A percentile compares a stretch with the other conserved stretches of the same genome.
Conservation (phyloP, 345 rosid species). For the Nasturtium officinale region DNA sequence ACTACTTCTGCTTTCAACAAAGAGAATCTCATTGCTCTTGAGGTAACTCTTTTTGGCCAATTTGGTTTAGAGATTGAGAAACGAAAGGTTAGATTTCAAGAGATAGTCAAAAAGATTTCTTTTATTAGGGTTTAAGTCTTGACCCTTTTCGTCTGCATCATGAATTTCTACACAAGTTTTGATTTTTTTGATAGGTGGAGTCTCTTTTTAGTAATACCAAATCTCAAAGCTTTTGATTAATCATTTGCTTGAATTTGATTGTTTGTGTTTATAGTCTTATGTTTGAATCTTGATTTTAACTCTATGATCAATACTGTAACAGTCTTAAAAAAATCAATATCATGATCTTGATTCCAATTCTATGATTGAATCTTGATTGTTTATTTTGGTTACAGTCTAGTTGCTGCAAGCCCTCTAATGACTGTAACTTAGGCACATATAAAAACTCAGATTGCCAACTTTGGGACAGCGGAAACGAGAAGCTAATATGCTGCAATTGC, state of each 20-base stretch:
- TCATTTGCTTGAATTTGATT: background rate
- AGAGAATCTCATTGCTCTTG: conserved; percentile 51
- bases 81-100: background rate
- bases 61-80: background rate
- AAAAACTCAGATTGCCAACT: conserved; percentile 59
- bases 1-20: conserved; percentile 36
- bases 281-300: too few species aligned
- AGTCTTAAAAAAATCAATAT: too few species aligned
- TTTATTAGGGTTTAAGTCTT: conserved; percentile 6
- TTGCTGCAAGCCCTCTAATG: conserved; percentile 87
- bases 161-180: background rate
- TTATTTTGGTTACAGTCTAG: conserved; percentile 61
- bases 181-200: background rate
- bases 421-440: conserved; percentile 52
- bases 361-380: conserved; percentile 8
- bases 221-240: background rate
- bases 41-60: conserved; percentile 42
- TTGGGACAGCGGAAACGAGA: conserved; percentile 49
- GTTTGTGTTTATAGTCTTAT: background rate
- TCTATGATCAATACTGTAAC: too few species aligned
- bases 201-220: background rate
- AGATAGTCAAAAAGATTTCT: background rate
- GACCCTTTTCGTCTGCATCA: background rate
- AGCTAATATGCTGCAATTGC: conserved; percentile 77
- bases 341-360: background rate